phyloP scores from a whole-genome alignment of 1,139 yeast genomes.

The Kodamaea derodonti region DNA sequence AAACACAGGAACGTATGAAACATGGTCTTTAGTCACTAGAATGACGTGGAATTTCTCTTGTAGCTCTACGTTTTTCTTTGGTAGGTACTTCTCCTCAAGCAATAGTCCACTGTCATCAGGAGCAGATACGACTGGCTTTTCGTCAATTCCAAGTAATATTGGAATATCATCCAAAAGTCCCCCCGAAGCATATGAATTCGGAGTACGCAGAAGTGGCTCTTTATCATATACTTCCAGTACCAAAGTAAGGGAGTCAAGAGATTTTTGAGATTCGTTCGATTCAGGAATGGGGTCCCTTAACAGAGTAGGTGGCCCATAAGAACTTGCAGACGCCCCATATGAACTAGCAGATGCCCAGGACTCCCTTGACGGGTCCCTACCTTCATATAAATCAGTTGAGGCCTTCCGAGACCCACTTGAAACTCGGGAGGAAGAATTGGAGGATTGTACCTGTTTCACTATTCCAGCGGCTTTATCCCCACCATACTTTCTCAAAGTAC shows the following conservation, averaged over 20 bases:
- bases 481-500: conserved; percentile 41
- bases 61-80: conserved; percentile 15
- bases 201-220: conserved; percentile 2
- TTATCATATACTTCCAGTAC: conserved; percentile 1
- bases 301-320: background rate
- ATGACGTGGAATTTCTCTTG: conserved; percentile 17
- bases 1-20: conserved; percentile 45
- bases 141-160: background rate
- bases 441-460: conserved; percentile 25
- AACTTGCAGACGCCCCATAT: background rate
- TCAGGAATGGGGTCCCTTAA: conserved; percentile 5
- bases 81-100: conserved; percentile 28
- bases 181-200: conserved; percentile 3
- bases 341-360: background rate
- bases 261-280: conserved; percentile 1
- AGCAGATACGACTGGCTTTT: conserved; percentile 3
- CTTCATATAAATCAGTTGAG: background rate
- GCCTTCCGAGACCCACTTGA: conserved; percentile 1
- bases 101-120: background rate
- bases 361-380: background rate
- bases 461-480: conserved; percentile 40
- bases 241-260: background rate
- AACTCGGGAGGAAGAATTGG: conserved; percentile 6
- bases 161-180: conserved; percentile 4
- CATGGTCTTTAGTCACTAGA: conserved; percentile 60